These are phyloP conservation scores for Paraphysoderma sedebokerense DNA, from an alignment of 371 early-diverging fungal genomes.

Conservation along the genomic window DNA sequence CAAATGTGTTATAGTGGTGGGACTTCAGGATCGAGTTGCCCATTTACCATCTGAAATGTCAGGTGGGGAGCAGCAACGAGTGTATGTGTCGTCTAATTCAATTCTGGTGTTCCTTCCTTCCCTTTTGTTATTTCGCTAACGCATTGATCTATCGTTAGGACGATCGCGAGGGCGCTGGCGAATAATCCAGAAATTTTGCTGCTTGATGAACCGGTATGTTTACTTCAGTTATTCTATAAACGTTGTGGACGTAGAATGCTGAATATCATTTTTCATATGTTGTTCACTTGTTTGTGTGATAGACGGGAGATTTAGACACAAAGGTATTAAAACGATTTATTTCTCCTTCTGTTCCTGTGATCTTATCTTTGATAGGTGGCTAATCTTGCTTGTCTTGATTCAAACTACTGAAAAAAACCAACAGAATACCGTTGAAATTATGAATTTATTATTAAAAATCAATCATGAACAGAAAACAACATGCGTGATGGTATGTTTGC, in stretches of 20 bases:
- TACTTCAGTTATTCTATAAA: too few relatives aligned
- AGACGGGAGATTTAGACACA: too few relatives aligned
- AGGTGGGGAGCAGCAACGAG: slow-evolving; percentile 16
- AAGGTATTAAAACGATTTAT: too few relatives aligned
- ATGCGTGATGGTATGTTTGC: slow-evolving; percentile 13
- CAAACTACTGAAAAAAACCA: background rate
- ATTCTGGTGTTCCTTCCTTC: too few relatives aligned
- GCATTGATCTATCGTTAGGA: too few relatives aligned
- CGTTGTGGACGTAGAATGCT: too few relatives aligned
- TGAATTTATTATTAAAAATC: slow-evolving; percentile 11
- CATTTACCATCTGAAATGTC: slow-evolving; percentile 16
- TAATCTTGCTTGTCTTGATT: background rate
- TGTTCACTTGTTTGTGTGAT: too few relatives aligned
- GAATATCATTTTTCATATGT: too few relatives aligned
- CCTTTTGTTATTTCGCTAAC: too few relatives aligned
- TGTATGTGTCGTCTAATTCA: slow-evolving; percentile 4
- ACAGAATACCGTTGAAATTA: slow-evolving; percentile 12
- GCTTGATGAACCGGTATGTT: too few relatives aligned
- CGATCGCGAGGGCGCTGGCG: slow-evolving; percentile 15
- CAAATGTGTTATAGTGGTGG: slow-evolving; percentile 5
- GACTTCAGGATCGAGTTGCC: slow-evolving; percentile 11
- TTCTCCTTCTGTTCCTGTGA: too few relatives aligned
- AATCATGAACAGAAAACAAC: slow-evolving; percentile 10
- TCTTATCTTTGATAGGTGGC: too few relatives aligned
- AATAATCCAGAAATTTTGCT: slow-evolving; percentile 15